Evolutionary conservation across 2,329 filamentous ascomycete genomes (phyloP).

Genomic region (Nectriaceae sp.): DNA sequence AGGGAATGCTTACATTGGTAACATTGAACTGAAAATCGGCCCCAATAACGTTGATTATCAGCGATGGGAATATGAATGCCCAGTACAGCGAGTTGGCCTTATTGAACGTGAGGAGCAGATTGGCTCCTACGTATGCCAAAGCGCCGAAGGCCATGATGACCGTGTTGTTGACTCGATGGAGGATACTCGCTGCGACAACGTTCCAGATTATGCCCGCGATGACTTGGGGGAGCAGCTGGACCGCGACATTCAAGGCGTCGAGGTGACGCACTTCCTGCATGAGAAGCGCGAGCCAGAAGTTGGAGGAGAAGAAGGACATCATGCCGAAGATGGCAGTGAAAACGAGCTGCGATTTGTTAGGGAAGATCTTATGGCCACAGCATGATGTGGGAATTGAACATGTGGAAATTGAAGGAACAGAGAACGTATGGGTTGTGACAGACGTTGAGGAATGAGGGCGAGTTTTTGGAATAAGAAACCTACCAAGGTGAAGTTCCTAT

Average conservation of each 20-base stretch:
- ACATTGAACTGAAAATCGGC: constrained; percentile 73
- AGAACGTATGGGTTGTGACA: neutral
- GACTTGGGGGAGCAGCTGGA: constrained; percentile 66
- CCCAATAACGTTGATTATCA: constrained; percentile 63
- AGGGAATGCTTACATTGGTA: constrained; percentile 53
- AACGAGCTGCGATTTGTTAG: constrained; percentile 47
- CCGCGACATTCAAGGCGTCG: constrained; percentile 59
- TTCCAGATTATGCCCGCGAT: constrained; percentile 65
- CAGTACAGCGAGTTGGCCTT: constrained; percentile 59
- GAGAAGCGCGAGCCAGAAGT: constrained; percentile 67
- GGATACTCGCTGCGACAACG: constrained; percentile 58
- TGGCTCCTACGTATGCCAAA: constrained; percentile 40
- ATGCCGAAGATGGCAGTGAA: constrained; percentile 59
- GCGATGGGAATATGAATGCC: constrained; percentile 63
- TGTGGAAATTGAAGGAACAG: no score
- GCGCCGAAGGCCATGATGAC: constrained; percentile 54
- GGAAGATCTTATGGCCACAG: no score
- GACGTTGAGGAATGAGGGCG: neutral
- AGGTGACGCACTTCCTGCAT: constrained; percentile 59
- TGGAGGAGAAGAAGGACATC: constrained; percentile 60
- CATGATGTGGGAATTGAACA: no score
- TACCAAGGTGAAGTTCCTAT: constrained; percentile 65
- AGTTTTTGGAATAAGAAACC: constrained; percentile 19
- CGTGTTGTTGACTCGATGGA: constrained; percentile 67
- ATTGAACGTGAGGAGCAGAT: constrained; percentile 59